Evolutionary conservation across 805 yeast genomes (phyloP), one percentile per base, ranked within the genome.

Genomic region (Candida glaebosa): DNA sequence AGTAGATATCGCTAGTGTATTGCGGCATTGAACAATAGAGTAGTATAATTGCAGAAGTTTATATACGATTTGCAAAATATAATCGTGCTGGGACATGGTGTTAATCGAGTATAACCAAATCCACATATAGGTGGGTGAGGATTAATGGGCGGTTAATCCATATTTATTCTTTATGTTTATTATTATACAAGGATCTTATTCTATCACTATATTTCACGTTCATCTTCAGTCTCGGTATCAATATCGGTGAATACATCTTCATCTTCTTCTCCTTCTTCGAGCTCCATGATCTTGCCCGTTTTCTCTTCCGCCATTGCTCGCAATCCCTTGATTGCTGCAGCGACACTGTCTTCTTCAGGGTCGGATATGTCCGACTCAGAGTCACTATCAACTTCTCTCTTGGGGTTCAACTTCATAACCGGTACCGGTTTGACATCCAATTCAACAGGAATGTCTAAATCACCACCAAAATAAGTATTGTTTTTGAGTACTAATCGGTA

Each of bases 391-490:
- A 55, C 63, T 4, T 48, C 54, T 14, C 48, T 50, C 53, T 39
- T 51, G 41, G 37, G 48, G 37, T 41, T 53, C 41, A 47, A 42
- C 35, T 43, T 45, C 35, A 46, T 45, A 18, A 44, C 40, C 15
- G 50, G 49, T 6, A 60, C 58, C 41, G 51, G 64, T 57, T 38
- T 82, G 26, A 90, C 95, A n/a, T 75, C 69, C 82, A 90, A 75
- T 18, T 67, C 66, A 37, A 87, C 63, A 7, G 90, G 84, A 46
- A 82, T 75, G 49, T 83, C 87, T 18, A 87, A 59, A 58, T 91
- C 97, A 15, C 78, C 65, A 4, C 96, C 96, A 59, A 87, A 87
- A 60, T 87, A 90, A 34, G 85, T 81, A 40, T 85, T 75, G 41
- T 85, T 82, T 56, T 81, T 79, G 56, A 91, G 61, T 18, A 81